These are phyloP conservation scores for Alternaria consortialis DNA, from an alignment of 2,329 filamentous ascomycete genomes.

Conservation along the genomic window DNA sequence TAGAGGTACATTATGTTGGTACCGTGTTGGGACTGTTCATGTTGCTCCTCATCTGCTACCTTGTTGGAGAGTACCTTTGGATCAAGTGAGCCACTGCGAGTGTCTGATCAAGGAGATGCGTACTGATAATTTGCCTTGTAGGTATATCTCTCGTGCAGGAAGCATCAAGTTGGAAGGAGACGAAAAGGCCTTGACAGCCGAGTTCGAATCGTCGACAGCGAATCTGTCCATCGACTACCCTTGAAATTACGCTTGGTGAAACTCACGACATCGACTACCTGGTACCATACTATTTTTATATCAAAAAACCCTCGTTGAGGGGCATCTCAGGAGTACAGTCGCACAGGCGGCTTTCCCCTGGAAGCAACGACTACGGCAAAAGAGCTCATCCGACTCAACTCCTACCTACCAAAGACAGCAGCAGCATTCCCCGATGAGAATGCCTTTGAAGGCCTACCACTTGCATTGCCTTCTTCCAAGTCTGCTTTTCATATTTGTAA, in stretches of 20 bases:
- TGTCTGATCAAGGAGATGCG: not conserved
- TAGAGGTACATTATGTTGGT: conserved; percentile 26
- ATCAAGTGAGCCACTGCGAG: conserved; percentile 21
- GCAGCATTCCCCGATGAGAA: not conserved
- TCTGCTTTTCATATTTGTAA: not conserved
- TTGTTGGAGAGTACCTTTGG: conserved; percentile 32
- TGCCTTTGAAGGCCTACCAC: not conserved
- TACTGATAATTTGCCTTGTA: conserved; percentile 12
- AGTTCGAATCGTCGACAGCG: not conserved
- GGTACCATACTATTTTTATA: not conserved
- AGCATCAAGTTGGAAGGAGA: conserved; percentile 34
- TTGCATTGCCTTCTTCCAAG: not conserved
- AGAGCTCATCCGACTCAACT: not conserved
- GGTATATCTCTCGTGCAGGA: conserved; percentile 18
- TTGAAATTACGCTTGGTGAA: conserved; percentile 15
- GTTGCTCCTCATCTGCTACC: conserved; percentile 26
- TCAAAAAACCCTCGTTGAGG: no score
- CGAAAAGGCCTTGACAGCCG: conserved; percentile 30
- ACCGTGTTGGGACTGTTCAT: conserved; percentile 31
- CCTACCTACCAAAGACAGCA: not conserved
- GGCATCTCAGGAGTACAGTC: not conserved
- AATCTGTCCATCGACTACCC: conserved; percentile 1
- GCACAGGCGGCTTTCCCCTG: not conserved
- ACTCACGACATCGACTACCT: not conserved
- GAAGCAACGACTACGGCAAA: not conserved